phyloP scores from a whole-genome alignment of 1,284 basidiomycete genomes.

The Trichosporon ovoides region DNA sequence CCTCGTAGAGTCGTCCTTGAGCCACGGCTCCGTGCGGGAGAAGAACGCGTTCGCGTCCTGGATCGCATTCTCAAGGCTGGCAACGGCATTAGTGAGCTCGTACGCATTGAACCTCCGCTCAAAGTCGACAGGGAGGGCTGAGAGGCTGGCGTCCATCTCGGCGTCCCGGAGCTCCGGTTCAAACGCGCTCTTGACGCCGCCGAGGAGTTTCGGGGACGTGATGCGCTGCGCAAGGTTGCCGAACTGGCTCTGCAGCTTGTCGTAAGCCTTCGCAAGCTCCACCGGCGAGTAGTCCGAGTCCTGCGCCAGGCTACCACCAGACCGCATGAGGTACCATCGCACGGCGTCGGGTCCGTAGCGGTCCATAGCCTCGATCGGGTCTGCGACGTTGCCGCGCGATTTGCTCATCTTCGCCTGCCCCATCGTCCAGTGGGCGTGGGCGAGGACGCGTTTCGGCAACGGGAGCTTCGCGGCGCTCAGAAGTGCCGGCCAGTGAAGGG shows the following conservation, averaged over 20 bases:
- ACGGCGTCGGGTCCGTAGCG: constrained; percentile 65
- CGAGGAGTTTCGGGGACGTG: constrained; percentile 40
- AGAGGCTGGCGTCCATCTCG: constrained; percentile 25
- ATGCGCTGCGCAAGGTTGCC: constrained; percentile 75
- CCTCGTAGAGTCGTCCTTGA: constrained; percentile 33
- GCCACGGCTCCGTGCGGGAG: constrained; percentile 66
- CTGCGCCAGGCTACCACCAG: constrained; percentile 69
- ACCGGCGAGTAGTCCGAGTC: constrained; percentile 74
- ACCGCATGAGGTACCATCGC: constrained; percentile 73
- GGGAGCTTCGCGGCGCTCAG: constrained; percentile 69
- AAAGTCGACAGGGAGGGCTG: constrained; percentile 20
- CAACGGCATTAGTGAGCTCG: constrained; percentile 37
- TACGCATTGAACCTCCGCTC: constrained; percentile 34
- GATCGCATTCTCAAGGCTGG: constrained; percentile 38
- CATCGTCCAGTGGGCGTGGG: constrained; percentile 90
- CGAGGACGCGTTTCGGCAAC: constrained; percentile 62
- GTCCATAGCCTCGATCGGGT: constrained; percentile 71
- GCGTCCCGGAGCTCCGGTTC: background rate
- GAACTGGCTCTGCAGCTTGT: constrained; percentile 63
- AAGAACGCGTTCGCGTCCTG: constrained; percentile 64
- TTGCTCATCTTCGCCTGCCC: constrained; percentile 86
- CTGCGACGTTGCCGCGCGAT: constrained; percentile 78
- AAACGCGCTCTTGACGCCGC: constrained; percentile 44
- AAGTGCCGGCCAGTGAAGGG: constrained; percentile 83
- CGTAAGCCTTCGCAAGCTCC: constrained; percentile 62